A percentile compares a stretch with the other conserved stretches of the same genome.
phyloP scores from a whole-genome alignment of 768 basidiomycete genomes.

The Naganishia antarctica region DNA sequence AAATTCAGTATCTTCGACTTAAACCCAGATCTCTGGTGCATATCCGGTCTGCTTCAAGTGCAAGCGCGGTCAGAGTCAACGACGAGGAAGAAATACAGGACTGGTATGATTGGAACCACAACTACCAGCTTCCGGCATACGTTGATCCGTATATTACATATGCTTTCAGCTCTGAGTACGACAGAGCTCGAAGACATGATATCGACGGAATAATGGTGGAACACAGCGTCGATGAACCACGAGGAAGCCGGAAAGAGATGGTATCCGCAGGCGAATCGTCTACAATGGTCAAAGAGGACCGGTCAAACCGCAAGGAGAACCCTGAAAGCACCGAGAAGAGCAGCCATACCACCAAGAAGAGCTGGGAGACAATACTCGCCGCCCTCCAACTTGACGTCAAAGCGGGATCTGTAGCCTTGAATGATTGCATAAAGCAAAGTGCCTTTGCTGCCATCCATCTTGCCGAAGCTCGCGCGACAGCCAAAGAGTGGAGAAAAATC shows the following conservation, averaged over 20 bases:
- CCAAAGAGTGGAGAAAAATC: not conserved
- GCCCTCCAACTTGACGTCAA: not conserved
- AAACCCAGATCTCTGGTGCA: slow-evolving; percentile 1
- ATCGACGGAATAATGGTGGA: not conserved
- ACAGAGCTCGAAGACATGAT: not conserved
- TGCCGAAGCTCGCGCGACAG: not conserved
- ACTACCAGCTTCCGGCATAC: slow-evolving; percentile 20
- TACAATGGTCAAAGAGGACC: too few species aligned
- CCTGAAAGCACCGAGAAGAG: not conserved
- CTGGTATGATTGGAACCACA: slow-evolving; percentile 23
- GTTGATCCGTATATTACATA: slow-evolving; percentile 19
- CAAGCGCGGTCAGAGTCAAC: slow-evolving; percentile 3
- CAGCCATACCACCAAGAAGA: not conserved
- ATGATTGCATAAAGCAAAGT: not conserved
- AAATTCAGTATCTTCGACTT: slow-evolving; percentile 13
- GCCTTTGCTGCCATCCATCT: not conserved
- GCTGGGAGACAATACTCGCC: not conserved
- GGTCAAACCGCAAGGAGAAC: too few species aligned
- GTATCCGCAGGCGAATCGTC: too few species aligned
- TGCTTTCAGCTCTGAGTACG: slow-evolving; percentile 16
- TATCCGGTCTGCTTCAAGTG: not conserved
- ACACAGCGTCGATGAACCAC: not conserved
- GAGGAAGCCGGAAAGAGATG: too few species aligned
- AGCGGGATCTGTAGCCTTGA: not conserved
- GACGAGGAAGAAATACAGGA: slow-evolving; percentile 17